Evolutionary conservation across 1,284 basidiomycete species (phyloP), one percentile per base, ranked within the genome.

Genomic region (Austroboletus olivaceoglutinosus): DNA sequence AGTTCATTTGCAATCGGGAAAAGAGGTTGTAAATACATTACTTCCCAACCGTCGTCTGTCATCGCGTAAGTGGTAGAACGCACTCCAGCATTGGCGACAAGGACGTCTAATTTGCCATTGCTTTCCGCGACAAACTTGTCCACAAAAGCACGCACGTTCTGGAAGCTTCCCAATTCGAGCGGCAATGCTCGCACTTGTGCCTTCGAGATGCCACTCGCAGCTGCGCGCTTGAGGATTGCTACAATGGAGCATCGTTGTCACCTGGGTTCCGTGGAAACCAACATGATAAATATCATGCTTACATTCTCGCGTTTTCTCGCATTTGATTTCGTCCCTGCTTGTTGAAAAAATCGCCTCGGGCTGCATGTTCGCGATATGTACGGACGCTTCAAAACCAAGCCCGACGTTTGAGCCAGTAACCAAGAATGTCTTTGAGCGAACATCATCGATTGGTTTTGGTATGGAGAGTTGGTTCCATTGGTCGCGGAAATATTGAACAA

Each of bases 331-430:
- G 30, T 58, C 50, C 37, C 69, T 56, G 42, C 63, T 55, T 2
- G 65, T 68, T 3, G 57, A 48, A 43, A 70, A 18, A 16, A 69
- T 52, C 19, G 49, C 39, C n/a, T 45, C 59, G 16, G 68, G 67
- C 1, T 22, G 36, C 60, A 70, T 57, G 16, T 44, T 48, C 1
- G 59, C 55, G 18, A 70, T 47, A 37, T 64, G 56, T 16, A 59
- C 49, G 1, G 61, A 60, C 13, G 67, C 59, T 39, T 69, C 68
- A 16, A 68, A 56, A 15, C 68, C 68, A n/a, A 69, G 46, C 19
- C 69, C 67, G 27, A 58, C 56, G 39, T 70, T 70, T 13, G 63
- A 56, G 25, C 69, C 67, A n/a, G 56, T 60, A 19, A 70, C 51
- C 21, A 69, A 27, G 25, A 67, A 48, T 6, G 63, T 64, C 47